Evolutionary conservation across 2,329 filamentous ascomycete genomes (phyloP).

Genomic region (Zymoseptoria passerinii): DNA sequence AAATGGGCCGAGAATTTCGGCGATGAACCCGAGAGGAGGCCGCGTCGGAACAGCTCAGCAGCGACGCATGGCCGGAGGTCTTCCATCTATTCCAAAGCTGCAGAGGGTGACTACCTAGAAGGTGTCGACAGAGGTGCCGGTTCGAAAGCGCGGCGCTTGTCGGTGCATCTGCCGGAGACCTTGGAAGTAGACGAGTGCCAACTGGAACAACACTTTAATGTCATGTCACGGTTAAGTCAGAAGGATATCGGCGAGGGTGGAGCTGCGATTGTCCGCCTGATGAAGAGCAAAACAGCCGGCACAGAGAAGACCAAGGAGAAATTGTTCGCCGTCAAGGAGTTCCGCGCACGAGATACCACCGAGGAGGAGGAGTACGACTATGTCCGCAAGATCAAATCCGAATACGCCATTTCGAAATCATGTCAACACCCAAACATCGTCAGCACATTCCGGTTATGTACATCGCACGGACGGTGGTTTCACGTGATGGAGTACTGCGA

Average conservation of each 20-base stretch:
- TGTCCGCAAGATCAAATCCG: conserved; percentile 81
- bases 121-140: conserved; percentile 29
- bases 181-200: conserved; percentile 37
- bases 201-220: conserved; percentile 40
- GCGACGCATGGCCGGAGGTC: conserved; percentile 22
- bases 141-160: conserved; percentile 29
- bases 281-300: conserved; percentile 60
- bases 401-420: conserved; percentile 80
- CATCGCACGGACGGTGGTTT: conserved; percentile 66
- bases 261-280: conserved; percentile 72
- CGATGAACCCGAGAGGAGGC: conserved; percentile 4
- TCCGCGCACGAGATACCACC: conserved; percentile 60
- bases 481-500: conserved; percentile 91
- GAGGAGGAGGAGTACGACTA: conserved; percentile 65
- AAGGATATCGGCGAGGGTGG: conserved; percentile 74
- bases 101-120: conserved; percentile 22
- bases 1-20: conserved; percentile 16
- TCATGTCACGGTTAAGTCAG: conserved; percentile 62
- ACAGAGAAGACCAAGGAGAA: conserved; percentile 38
- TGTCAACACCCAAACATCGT: conserved; percentile 82
- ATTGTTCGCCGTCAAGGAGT: conserved; percentile 80
- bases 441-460: conserved; percentile 66
- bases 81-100: conserved; percentile 25
- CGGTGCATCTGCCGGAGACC: conserved; percentile 23
- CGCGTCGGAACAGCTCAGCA: conserved; percentile 22